Conservation (phyloP, 164 flowering plant species). For the Magnolia officinalis region DNA sequence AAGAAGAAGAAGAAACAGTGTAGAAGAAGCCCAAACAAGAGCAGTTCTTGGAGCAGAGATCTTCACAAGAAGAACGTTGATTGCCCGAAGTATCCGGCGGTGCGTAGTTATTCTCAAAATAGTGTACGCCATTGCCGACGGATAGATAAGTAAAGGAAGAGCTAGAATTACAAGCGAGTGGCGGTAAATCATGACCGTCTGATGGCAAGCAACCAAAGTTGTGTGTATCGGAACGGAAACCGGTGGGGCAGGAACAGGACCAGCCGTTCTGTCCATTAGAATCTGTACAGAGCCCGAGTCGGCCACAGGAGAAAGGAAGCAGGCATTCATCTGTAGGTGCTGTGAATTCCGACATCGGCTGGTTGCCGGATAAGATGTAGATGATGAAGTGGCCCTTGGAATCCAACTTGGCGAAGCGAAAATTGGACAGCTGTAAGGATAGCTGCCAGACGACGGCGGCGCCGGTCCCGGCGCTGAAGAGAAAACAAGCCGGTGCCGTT, state of each 20-base stretch:
- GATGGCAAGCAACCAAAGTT: slow-evolving; percentile 41
- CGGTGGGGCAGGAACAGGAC: slow-evolving; percentile 58
- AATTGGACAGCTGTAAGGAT: slow-evolving; percentile 31
- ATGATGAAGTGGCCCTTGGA: slow-evolving; percentile 45
- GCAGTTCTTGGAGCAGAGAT: slow-evolving; percentile 59
- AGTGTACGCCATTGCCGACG: slow-evolving; percentile 44
- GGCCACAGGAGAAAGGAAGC: slow-evolving; percentile 58
- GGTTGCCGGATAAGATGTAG: slow-evolving; percentile 28
- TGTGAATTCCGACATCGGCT: slow-evolving; percentile 30
- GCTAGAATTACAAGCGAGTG: slow-evolving; percentile 33
- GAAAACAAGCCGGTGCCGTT: slow-evolving; percentile 55
- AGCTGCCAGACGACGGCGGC: slow-evolving; percentile 50
- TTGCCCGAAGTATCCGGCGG: slow-evolving; percentile 28
- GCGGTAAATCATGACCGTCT: slow-evolving; percentile 31
- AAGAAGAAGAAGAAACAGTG: slow-evolving; percentile 55
- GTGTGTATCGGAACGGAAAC: slow-evolving; percentile 23
- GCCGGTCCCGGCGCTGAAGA: slow-evolving; percentile 40
- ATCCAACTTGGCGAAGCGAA: slow-evolving; percentile 50
- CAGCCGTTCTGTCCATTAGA: slow-evolving; percentile 8
- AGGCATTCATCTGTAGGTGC: slow-evolving; percentile 52
- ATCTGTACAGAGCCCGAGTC: slow-evolving; percentile 49
- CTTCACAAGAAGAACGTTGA: slow-evolving; percentile 44
- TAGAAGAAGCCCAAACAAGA: slow-evolving; percentile 73
- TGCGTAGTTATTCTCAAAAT: slow-evolving; percentile 45
- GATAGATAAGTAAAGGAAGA: slow-evolving; percentile 31